Conservation (phyloP, 176 grass and related monocot genomes). For the Thalia dealbata region DNA sequence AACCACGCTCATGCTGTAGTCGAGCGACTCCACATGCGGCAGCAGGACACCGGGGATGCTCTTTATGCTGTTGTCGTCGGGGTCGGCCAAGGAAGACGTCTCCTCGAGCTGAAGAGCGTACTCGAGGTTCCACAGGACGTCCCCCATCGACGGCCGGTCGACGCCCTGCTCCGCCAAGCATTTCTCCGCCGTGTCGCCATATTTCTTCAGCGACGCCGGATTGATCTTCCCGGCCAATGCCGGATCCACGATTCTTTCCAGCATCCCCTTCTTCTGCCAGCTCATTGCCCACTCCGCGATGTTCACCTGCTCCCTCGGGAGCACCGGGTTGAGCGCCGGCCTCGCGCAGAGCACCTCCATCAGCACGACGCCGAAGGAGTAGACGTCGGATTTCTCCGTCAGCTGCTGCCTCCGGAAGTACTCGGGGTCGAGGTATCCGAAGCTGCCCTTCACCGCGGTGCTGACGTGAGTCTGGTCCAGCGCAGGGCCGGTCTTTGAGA, state of each 20-base stretch:
- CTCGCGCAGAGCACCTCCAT: constrained; percentile 13
- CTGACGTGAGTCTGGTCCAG: constrained; percentile 12
- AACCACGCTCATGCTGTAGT: constrained; percentile 6
- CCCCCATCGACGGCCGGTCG: constrained; percentile 9
- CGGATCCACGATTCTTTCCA: not conserved
- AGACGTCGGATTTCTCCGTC: constrained; percentile 7
- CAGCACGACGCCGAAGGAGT: constrained; percentile 6
- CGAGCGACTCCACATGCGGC: not conserved
- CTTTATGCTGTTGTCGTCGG: constrained; percentile 14
- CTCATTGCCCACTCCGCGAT: constrained; percentile 15
- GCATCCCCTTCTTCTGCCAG: constrained; percentile 14
- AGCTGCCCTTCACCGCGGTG: constrained; percentile 12
- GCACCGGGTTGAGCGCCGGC: constrained; percentile 13
- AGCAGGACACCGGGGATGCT: constrained; percentile 4
- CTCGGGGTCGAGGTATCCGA: constrained; percentile 12
- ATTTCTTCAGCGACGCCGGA: constrained; percentile 10
- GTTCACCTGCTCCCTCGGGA: constrained; percentile 15
- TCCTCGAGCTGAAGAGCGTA: constrained; percentile 14
- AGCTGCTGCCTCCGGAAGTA: constrained; percentile 16
- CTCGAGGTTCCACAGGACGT: constrained; percentile 13
- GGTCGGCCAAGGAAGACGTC: constrained; percentile 6
- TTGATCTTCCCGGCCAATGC: constrained; percentile 5
- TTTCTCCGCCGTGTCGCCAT: constrained; percentile 6
- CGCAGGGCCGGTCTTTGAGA: constrained; percentile 8
- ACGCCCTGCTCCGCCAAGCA: constrained; percentile 10